Evolutionary conservation across 2,329 filamentous ascomycete genomes (phyloP), one percentile per base, ranked within the genome.

Genomic region (Hypoxylon sp.): DNA sequence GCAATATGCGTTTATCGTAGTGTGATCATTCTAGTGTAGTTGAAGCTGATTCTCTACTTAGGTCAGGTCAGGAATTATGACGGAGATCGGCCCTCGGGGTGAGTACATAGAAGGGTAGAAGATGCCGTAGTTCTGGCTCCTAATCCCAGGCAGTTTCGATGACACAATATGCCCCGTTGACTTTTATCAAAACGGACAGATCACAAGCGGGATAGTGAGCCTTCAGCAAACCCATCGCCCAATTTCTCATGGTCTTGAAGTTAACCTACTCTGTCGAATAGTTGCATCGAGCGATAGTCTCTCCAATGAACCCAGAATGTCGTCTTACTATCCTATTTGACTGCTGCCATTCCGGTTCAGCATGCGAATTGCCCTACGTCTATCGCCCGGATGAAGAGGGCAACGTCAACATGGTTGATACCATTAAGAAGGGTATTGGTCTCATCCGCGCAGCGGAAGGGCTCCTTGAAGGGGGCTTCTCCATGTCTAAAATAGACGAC

Each of bases 321-420:
- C 83, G 83, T 1, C 78, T 88, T 12, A 86, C 85, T 71, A 81
- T 87, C 68, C 76, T 89, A 27, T 84, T 89, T 70, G 87, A 89
- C 73, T 89, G 87, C 75, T 89, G 87, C 71, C 87, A 89, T 74
- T 86, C 84, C 1, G 87, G 87, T 29, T 87, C 85, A 0, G 86
- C 85, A 0, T 80, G 87, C 41, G 87, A 88, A 63, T 75, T 89
- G 1, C 87, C 87, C 0, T 89, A 79, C 64, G 83, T 88, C 19
- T 89, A 85, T 73, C 84, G 85, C 23, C 81, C 81, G 2, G 85
- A 88, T 69, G 81, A 81, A 25, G 83, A 87, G 9, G 87, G 87
- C 41, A 85, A 86, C 61, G 80, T 88, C 59, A 84, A 79, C 63
- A 71, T 88, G 21, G 78, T 88, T 60, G 83, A 88, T 73, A 87